Conservation (phyloP, 257 asterid species). For the Jasminum sambac region DNA sequence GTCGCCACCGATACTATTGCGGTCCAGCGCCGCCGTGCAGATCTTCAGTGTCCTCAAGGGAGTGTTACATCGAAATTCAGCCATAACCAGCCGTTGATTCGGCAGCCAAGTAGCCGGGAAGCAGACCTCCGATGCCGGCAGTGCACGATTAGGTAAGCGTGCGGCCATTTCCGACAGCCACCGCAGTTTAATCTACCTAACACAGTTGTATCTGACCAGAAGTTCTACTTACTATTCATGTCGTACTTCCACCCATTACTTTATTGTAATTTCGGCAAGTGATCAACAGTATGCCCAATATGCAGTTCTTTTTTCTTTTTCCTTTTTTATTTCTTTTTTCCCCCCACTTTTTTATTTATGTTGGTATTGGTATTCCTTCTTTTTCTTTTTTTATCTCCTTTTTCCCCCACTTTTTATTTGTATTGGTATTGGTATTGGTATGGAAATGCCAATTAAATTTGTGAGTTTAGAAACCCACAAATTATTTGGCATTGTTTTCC, state of each 20-base stretch:
- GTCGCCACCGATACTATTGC: constrained; percentile 30
- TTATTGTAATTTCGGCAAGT: not conserved
- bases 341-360: too few species aligned
- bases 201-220: constrained; percentile 4
- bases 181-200: constrained; percentile 25
- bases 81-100: constrained; percentile 21
- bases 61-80: constrained; percentile 20
- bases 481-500: too few species aligned
- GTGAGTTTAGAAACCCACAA: too few species aligned
- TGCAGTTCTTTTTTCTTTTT: not conserved
- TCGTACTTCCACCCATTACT: not conserved
- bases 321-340: too few species aligned
- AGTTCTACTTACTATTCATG: not conserved
- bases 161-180: constrained; percentile 40
- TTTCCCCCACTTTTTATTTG: too few species aligned
- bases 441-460: too few species aligned
- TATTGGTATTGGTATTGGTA: too few species aligned
- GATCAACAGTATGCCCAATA: not conserved
- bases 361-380: too few species aligned
- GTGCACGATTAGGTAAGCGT: constrained; percentile 36
- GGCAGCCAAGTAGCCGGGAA: constrained; percentile 23
- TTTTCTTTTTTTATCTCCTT: too few species aligned
- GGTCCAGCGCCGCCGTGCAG: constrained; percentile 33
- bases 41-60: constrained; percentile 33
- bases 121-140: constrained; percentile 32